phyloP scores from a whole-genome alignment of 2,329 filamentous ascomycete genomes.

The Eurotiales sp. region DNA sequence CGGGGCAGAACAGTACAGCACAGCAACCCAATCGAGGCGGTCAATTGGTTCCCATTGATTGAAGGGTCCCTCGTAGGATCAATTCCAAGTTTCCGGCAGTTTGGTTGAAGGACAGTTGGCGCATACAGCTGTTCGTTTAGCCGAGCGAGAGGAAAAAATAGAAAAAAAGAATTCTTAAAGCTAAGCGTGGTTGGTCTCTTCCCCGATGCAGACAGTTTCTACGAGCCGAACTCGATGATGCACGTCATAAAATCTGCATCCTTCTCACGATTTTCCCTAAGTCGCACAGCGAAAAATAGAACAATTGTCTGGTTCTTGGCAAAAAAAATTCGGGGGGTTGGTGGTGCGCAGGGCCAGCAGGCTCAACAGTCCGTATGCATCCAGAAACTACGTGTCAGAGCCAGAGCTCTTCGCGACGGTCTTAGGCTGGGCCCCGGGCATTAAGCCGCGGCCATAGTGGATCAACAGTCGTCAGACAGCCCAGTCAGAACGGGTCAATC shows the following conservation, averaged over 20 bases:
- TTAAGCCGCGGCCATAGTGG: conserved; percentile 22
- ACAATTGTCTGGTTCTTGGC: conserved; percentile 12
- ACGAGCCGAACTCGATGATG: conserved; percentile 13
- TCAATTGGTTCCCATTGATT: conserved; percentile 14
- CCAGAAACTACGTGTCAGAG: conserved; percentile 24
- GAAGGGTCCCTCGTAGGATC: conserved; percentile 3
- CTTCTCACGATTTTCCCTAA: conserved; percentile 4
- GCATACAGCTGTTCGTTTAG: conserved; percentile 6
- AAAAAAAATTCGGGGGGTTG: conserved; percentile 16
- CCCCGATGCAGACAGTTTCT: conserved; percentile 8
- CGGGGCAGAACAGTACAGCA: conserved; percentile 8
- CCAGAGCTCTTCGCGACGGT: conserved; percentile 27
- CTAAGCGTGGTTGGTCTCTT: conserved; percentile 8
- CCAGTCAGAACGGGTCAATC: conserved; percentile 13
- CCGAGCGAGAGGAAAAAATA: conserved; percentile 5
- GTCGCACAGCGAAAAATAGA: conserved; percentile 11
- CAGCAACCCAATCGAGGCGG: conserved; percentile 10
- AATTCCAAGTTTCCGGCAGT: conserved; percentile 5
- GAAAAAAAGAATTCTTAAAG: conserved; percentile 7
- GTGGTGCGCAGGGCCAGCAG: conserved; percentile 3
- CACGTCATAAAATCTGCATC: conserved; percentile 16
- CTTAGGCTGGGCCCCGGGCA: conserved; percentile 20
- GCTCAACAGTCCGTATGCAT: conserved; percentile 15
- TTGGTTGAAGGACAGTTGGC: conserved; percentile 10
- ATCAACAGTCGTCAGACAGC: conserved; percentile 16